Conservation (phyloP, 2,329 filamentous ascomycete species). For the Aureobasidium sp. region DNA sequence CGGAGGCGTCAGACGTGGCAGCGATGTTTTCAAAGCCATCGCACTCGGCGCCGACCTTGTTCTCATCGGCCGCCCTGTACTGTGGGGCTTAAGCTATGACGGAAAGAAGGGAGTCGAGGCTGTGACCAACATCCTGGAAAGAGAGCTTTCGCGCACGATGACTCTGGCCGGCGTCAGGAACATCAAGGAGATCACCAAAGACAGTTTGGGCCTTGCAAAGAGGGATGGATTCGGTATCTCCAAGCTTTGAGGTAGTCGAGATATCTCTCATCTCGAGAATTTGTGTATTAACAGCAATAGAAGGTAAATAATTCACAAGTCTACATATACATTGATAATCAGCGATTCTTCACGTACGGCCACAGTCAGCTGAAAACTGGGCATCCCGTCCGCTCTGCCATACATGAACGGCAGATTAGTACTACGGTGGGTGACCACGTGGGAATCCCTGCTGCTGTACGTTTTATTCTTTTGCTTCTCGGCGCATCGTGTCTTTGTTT, state of each 20-base stretch:
- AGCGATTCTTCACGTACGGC: too few relatives aligned
- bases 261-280: too few relatives aligned
- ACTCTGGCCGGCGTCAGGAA: constrained; percentile 17
- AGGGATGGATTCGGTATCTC: constrained; percentile 16
- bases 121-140: constrained; percentile 13
- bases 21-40: constrained; percentile 47
- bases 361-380: too few relatives aligned
- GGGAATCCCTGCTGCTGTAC: background rate
- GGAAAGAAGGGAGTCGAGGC: constrained; percentile 14
- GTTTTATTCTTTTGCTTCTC: background rate
- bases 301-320: too few relatives aligned
- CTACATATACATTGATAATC: too few relatives aligned
- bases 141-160: constrained; percentile 17
- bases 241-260: background rate
- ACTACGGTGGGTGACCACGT: background rate
- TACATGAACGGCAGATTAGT: too few relatives aligned
- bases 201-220: constrained; percentile 15
- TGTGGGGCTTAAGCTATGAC: constrained; percentile 14
- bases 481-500: too few relatives aligned
- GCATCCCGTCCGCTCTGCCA: too few relatives aligned
- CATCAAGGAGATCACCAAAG: constrained; percentile 16
- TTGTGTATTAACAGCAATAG: too few relatives aligned
- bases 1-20: constrained; percentile 43
- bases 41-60: constrained; percentile 35
- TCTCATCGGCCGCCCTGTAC: constrained; percentile 21